phyloP scores from a whole-genome alignment of 192 early-diverging fungal species.

The Martensiomyces pterosporus region DNA sequence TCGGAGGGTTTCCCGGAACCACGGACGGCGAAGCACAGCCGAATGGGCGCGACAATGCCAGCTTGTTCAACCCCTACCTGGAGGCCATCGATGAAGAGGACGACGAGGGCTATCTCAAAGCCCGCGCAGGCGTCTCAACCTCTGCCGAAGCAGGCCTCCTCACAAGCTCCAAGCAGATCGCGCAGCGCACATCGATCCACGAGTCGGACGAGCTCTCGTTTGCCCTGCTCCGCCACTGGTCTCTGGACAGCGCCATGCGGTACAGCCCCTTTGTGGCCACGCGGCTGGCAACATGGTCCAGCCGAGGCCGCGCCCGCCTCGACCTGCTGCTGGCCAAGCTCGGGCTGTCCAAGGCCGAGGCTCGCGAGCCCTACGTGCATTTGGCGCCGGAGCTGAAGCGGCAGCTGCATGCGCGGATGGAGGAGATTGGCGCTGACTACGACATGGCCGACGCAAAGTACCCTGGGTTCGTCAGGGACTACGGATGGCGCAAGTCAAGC shows the following conservation, averaged over 20 bases:
- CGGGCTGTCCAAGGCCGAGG: conserved; percentile 84
- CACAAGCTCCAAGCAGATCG: conserved; percentile 19
- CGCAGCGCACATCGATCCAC: conserved; percentile 14
- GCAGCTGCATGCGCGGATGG: conserved; percentile 62
- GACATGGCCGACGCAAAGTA: conserved; percentile 73
- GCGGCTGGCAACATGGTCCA: conserved; percentile 85
- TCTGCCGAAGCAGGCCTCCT: conserved; percentile 29
- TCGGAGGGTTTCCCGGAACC: too few species aligned
- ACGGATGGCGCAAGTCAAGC: conserved; percentile 60
- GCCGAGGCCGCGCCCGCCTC: conserved; percentile 73
- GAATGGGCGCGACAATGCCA: too few species aligned
- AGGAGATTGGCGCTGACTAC: conserved; percentile 68
- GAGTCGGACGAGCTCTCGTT: conserved; percentile 77
- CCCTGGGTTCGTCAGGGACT: conserved; percentile 72
- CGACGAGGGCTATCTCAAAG: conserved; percentile 28
- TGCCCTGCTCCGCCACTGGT: conserved; percentile 90
- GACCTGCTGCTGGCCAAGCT: conserved; percentile 83
- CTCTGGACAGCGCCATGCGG: conserved; percentile 79
- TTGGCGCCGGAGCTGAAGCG: conserved; percentile 74
- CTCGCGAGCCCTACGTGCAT: conserved; percentile 67
- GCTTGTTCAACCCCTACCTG: conserved; percentile 29
- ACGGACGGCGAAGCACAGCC: too few species aligned
- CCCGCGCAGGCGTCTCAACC: conserved; percentile 9
- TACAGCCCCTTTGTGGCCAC: conserved; percentile 84
- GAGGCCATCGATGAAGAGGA: conserved; percentile 22